Conservation (phyloP, 2,329 filamentous ascomycete species). For the Talaromyces funiculosus region DNA sequence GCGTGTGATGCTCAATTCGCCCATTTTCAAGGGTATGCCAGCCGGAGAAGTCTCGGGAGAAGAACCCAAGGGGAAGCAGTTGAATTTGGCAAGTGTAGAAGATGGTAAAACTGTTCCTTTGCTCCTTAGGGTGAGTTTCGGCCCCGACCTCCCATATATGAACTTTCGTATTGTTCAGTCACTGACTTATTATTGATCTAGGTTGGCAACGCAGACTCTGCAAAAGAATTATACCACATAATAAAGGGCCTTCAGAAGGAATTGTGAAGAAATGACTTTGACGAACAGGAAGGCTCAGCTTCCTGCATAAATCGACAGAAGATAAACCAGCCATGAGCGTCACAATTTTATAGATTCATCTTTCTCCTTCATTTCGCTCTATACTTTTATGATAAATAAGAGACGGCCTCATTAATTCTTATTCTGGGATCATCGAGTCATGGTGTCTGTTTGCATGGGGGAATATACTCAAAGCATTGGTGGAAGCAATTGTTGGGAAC, state of each 20-base stretch:
- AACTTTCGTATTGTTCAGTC: background rate
- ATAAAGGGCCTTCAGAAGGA: constrained; percentile 37
- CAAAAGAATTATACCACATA: constrained; percentile 44
- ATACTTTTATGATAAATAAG: background rate
- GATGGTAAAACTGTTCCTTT: constrained; percentile 49
- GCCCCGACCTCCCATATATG: background rate
- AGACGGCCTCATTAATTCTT: background rate
- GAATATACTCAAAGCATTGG: constrained; percentile 2
- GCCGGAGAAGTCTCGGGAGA: constrained; percentile 61
- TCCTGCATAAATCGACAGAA: background rate
- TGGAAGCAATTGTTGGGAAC: background rate
- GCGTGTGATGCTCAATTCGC: constrained; percentile 79
- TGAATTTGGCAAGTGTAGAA: constrained; percentile 58
- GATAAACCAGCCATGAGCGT: background rate
- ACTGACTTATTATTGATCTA: constrained; percentile 14
- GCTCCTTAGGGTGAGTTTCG: constrained; percentile 51
- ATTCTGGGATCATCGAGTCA: background rate
- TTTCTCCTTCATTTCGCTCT: background rate
- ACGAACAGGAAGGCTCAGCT: background rate
- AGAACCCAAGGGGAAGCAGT: constrained; percentile 65
- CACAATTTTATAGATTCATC: background rate
- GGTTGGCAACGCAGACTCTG: constrained; percentile 40
- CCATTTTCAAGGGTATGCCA: constrained; percentile 69
- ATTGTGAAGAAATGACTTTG: constrained; percentile 24
- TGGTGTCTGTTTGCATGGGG: background rate